phyloP scores from a whole-genome alignment of 352 stramenopile genomes.

The Halophytophthora batemanensis region DNA sequence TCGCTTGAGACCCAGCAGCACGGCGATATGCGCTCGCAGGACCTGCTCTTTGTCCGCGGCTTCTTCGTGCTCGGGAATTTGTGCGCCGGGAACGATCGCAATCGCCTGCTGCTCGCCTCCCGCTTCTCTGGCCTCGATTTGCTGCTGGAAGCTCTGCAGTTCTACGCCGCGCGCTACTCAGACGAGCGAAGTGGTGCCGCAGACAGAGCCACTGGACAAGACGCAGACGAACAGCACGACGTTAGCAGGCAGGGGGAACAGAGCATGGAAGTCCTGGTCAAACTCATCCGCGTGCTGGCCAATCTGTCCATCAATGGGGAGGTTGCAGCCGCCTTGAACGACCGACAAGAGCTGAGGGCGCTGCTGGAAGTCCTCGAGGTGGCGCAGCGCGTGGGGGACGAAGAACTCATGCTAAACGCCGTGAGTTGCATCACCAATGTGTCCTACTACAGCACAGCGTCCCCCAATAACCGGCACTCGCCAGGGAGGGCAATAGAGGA shows the following conservation, averaged over 20 bases:
- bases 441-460: constrained; percentile 58
- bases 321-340: constrained; percentile 46
- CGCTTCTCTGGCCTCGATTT: constrained; percentile 26
- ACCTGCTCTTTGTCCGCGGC: constrained; percentile 64
- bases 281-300: constrained; percentile 74
- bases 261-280: constrained; percentile 70
- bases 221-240: constrained; percentile 11
- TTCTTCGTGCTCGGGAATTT: constrained; percentile 86
- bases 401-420: constrained; percentile 88
- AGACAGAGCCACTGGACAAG: not conserved
- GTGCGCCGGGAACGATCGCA: constrained; percentile 83
- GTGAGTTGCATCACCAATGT: constrained; percentile 88
- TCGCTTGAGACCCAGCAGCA: constrained; percentile 35
- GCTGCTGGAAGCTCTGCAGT: constrained; percentile 43
- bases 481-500: not conserved
- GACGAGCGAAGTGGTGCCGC: not conserved
- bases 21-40: constrained; percentile 37
- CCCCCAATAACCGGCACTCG: constrained; percentile 1
- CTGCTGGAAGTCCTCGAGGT: constrained; percentile 48
- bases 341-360: constrained; percentile 21
- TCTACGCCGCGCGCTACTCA: constrained; percentile 42
- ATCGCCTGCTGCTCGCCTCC: constrained; percentile 43
- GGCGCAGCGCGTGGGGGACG: constrained; percentile 30
- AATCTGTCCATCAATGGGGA: constrained; percentile 83
- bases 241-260: constrained; percentile 13